Conservation (phyloP, 805 yeast species). For the Lipomyces yamanashiensis region DNA sequence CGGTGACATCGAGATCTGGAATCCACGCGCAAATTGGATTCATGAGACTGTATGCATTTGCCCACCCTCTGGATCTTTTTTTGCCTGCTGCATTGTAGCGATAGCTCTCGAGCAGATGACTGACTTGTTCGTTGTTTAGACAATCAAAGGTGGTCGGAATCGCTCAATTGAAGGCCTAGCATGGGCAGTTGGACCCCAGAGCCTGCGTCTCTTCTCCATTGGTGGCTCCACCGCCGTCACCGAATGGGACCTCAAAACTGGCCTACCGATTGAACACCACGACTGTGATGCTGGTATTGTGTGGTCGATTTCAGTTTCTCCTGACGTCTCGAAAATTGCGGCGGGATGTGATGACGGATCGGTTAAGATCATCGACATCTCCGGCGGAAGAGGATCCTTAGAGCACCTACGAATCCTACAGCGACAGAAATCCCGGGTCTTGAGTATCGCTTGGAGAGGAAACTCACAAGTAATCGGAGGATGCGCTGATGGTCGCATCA, state of each 20-base stretch:
- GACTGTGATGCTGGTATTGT: conserved; percentile 93
- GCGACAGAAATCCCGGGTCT: conserved; percentile 74
- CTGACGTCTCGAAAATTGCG: conserved; percentile 66
- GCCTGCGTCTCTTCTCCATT: conserved; percentile 77
- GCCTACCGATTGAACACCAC: conserved; percentile 71
- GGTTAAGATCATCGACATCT: conserved; percentile 79
- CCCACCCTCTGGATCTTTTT: conserved; percentile 38
- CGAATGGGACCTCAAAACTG: conserved; percentile 85
- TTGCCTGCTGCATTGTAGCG: not conserved
- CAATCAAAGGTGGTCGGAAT: conserved; percentile 77
- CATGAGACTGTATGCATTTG: conserved; percentile 58
- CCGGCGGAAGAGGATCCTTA: conserved; percentile 82
- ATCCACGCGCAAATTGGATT: conserved; percentile 76
- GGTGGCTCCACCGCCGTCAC: conserved; percentile 92
- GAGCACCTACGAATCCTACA: conserved; percentile 78
- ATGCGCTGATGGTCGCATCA: conserved; percentile 89
- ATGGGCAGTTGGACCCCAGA: conserved; percentile 65
- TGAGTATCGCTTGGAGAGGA: conserved; percentile 76
- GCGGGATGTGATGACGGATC: conserved; percentile 96
- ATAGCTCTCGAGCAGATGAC: not conserved
- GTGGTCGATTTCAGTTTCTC: conserved; percentile 81
- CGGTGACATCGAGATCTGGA: conserved; percentile 96
- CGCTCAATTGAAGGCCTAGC: conserved; percentile 87
- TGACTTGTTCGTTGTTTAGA: conserved; percentile 33
- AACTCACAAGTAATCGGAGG: conserved; percentile 80